These are phyloP conservation scores for Rhizopus arrhizus DNA, from an alignment of 371 early-diverging fungal species.

Conservation along the genomic window DNA sequence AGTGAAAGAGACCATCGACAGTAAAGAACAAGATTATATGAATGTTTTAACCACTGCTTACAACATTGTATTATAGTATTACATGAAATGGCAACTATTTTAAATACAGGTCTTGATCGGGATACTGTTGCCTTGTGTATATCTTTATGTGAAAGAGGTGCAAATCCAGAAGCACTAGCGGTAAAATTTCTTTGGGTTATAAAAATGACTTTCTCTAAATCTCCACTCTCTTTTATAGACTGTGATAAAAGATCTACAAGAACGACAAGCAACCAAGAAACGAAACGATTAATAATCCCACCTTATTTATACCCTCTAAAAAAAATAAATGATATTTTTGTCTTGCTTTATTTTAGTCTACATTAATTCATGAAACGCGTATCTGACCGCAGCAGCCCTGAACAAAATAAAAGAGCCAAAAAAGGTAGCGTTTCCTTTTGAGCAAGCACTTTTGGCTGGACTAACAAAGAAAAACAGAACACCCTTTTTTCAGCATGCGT, in stretches of 20 bases:
- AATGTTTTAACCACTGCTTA: not conserved
- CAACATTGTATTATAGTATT: constrained; percentile 9
- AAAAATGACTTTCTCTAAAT: not conserved
- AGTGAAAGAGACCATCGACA: constrained; percentile 28
- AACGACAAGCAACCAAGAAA: constrained; percentile 13
- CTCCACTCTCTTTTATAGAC: constrained; percentile 9
- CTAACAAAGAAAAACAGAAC: constrained; percentile 2
- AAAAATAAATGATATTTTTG: constrained; percentile 2
- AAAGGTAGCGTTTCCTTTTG: constrained; percentile 5
- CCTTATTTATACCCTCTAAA: not conserved
- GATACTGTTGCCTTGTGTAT: constrained; percentile 28
- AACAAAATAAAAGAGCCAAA: constrained; percentile 8
- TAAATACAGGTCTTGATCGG: constrained; percentile 31
- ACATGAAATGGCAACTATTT: constrained; percentile 25
- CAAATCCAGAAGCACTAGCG: constrained; percentile 36
- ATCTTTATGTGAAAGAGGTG: constrained; percentile 33
- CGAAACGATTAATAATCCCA: not conserved
- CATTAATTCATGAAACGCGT: constrained; percentile 17
- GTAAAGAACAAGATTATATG: constrained; percentile 6
- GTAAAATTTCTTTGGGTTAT: constrained; percentile 5
- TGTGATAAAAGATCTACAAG: constrained; percentile 26
- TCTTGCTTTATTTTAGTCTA: constrained; percentile 1
- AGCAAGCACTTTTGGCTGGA: not conserved
- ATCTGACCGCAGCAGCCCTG: not conserved
- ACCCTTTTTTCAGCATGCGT: constrained; percentile 31